A percentile compares a stretch with the other conserved stretches of the same genome.
phyloP scores from a whole-genome alignment of 176 grass and related monocot genomes.

The Oryza brachyantha region DNA sequence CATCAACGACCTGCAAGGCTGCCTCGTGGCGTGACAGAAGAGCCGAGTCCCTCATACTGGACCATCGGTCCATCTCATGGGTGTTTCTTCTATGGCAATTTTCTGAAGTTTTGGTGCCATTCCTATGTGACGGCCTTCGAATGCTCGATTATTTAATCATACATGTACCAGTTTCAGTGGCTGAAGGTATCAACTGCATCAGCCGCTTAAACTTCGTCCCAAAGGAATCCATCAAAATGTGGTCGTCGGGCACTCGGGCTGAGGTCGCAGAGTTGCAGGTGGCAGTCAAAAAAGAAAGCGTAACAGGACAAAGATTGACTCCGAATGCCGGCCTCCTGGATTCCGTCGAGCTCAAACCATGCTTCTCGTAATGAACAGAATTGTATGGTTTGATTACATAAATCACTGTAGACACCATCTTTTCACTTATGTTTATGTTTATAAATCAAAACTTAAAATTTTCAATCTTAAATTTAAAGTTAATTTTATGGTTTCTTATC shows the following conservation, averaged over 20 bases:
- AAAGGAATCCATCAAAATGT: neutral
- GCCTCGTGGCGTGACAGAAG: neutral
- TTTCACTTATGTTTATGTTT: too few relatives aligned
- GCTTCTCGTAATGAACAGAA: neutral
- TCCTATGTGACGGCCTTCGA: too few relatives aligned
- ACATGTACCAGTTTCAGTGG: neutral
- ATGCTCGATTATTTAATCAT: too few relatives aligned
- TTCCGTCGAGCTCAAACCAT: neutral
- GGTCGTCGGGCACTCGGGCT: neutral
- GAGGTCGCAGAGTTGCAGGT: neutral
- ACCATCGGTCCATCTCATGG: neutral
- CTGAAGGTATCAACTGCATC: neutral
- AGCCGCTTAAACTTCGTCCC: neutral
- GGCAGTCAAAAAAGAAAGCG: too few relatives aligned
- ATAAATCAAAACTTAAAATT: too few relatives aligned
- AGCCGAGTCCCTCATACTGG: neutral
- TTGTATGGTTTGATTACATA: neutral
- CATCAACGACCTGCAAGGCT: neutral
- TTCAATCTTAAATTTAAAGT: too few relatives aligned
- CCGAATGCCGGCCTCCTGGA: neutral
- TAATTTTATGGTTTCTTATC: too few relatives aligned
- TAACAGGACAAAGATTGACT: neutral
- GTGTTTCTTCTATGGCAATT: neutral
- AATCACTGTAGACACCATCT: too few relatives aligned
- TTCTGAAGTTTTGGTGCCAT: neutral